Evolutionary conservation across 2,329 filamentous ascomycete species (phyloP).

Genomic region (Trichoderma simmonsii): DNA sequence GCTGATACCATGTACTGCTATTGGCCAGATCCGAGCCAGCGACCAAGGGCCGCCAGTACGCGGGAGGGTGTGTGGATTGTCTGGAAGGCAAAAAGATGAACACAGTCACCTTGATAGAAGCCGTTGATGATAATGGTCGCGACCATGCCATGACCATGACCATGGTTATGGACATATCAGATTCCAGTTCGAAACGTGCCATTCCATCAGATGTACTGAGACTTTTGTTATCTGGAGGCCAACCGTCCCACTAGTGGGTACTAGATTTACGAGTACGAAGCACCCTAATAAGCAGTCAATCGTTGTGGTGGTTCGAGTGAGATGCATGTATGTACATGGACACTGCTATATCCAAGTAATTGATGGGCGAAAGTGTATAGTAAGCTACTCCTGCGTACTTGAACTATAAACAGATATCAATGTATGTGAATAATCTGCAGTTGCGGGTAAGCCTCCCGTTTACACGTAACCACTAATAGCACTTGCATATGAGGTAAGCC

Average conservation of each 20-base stretch:
- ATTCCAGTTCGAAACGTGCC: not conserved
- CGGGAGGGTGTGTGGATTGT: not conserved
- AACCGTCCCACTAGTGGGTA: not conserved
- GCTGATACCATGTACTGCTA: not conserved
- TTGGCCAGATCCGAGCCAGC: not conserved
- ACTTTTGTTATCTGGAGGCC: not conserved
- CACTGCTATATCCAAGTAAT: not conserved
- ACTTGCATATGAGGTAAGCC: not conserved
- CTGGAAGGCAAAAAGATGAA: not conserved
- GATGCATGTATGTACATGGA: not conserved
- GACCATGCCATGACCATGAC: not conserved
- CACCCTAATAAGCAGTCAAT: not conserved
- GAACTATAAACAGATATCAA: not conserved
- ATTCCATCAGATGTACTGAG: not conserved
- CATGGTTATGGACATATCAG: not conserved
- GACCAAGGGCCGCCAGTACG: not conserved
- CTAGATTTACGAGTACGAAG: conserved; percentile 5
- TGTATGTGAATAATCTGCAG: not conserved
- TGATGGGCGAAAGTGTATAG: not conserved
- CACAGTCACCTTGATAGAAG: not conserved
- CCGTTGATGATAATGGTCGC: not conserved
- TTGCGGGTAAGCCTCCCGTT: not conserved
- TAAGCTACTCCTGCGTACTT: not conserved
- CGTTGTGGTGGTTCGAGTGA: not conserved
- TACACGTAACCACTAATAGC: conserved; percentile 7